Percentiles rank a stretch among this genome's conserved stretches.
These are phyloP conservation scores for Fusarium sp. DNA, from an alignment of 2,329 filamentous ascomycete genomes.

Conservation along the genomic window DNA sequence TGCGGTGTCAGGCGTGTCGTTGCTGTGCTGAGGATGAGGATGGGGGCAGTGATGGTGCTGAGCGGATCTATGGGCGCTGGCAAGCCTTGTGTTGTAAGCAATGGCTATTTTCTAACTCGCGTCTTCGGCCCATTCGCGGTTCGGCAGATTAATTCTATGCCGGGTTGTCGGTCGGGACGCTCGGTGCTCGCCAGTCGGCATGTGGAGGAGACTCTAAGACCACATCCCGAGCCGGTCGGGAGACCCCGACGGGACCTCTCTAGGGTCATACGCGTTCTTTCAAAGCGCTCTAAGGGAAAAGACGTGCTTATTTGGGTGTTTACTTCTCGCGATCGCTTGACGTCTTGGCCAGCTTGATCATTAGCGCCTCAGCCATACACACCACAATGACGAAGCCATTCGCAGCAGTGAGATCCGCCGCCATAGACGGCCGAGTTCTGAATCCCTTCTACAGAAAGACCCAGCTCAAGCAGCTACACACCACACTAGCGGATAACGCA, in stretches of 20 bases:
- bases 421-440: conserved; percentile 33
- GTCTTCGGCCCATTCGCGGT: neutral
- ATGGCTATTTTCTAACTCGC: no score
- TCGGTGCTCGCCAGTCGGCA: conserved; percentile 25
- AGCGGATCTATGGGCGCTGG: neutral
- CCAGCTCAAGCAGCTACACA: conserved; percentile 30
- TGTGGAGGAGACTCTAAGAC: conserved; percentile 16
- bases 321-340: neutral
- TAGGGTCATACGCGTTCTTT: neutral
- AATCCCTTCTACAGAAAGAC: conserved; percentile 39
- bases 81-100: neutral
- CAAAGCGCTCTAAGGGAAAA: neutral
- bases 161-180: neutral
- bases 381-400: conserved; percentile 35
- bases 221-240: conserved; percentile 20
- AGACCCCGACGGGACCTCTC: neutral
- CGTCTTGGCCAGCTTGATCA: neutral
- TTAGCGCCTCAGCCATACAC: neutral
- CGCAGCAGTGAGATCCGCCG: conserved; percentile 29
- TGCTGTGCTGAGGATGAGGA: neutral
- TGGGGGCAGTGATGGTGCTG: neutral
- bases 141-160: neutral
- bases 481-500: conserved; percentile 15
- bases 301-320: neutral
- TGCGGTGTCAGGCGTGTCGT: neutral